phyloP scores from a whole-genome alignment of 148 eudicot genomes.

The Rhododendron kiyosumense region DNA sequence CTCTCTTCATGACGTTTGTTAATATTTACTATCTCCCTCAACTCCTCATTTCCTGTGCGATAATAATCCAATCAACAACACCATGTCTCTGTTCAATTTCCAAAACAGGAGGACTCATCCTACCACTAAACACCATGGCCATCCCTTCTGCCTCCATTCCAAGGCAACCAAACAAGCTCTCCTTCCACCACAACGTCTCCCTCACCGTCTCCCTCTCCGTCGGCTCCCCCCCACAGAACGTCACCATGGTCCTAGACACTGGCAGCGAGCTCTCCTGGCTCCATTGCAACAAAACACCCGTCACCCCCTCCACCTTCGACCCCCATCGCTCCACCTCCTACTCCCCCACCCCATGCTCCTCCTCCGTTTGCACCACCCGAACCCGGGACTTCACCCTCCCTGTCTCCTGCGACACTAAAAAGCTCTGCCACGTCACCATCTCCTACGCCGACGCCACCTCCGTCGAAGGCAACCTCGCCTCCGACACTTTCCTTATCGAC shows the following conservation, averaged over 20 bases:
- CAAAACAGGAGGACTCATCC: constrained; percentile 28
- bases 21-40: constrained; percentile 1
- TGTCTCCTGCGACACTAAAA: constrained; percentile 61
- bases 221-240: constrained; percentile 73
- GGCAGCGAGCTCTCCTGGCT: constrained; percentile 91
- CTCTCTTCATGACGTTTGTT: constrained; percentile 26
- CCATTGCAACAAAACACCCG: constrained; percentile 49
- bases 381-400: constrained; percentile 59
- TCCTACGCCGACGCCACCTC: constrained; percentile 75
- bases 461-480: constrained; percentile 66
- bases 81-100: constrained; percentile 13
- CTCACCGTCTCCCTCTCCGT: constrained; percentile 64
- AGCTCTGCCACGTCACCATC: constrained; percentile 60
- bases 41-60: constrained; percentile 17
- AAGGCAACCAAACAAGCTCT: constrained; percentile 47
- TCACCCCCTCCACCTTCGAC: constrained; percentile 25
- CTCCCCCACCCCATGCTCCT: constrained; percentile 45
- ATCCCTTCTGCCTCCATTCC: constrained; percentile 27
- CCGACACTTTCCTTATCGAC: constrained; percentile 52
- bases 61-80: constrained; percentile 24
- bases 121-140: constrained; percentile 39
- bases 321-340: constrained; percentile 50
- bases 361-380: constrained; percentile 41
- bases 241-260: constrained; percentile 83
- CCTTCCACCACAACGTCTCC: constrained; percentile 76